Evolutionary conservation across 1,284 basidiomycete species (phyloP), one percentile per base, ranked within the genome.

Genomic region (Naganishia sp.): DNA sequence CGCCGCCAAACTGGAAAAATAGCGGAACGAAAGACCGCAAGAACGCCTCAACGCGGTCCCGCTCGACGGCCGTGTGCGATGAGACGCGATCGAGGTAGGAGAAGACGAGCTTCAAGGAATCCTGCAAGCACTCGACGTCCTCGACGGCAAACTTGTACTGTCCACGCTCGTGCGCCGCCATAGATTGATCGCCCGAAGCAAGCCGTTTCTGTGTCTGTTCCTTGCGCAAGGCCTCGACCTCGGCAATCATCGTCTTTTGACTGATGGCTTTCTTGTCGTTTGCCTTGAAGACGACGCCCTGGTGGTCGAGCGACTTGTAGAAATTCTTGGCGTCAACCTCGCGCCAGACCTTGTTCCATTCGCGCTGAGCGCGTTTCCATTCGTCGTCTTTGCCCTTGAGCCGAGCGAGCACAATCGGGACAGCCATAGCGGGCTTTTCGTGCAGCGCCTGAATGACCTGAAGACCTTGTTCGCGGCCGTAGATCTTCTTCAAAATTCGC

Each of bases 281-380:
- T 53, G 85, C 84, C 82, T 98, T 98, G 87, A 96, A 96, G 69
- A 86, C 88, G 75, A 93, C 90, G 6, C 93, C 94, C 76, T 98
- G 94, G 76, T 97, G 93, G 77, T 99, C 96, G 66, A 98, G 85
- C 50, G 90, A 90, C 82, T 96, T 96, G 85, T 94, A 94, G 78
- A 95, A 98, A 82, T 98, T 98, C 80, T 93, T 92, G 66, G 88
- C 89, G 74, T 98, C 95, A 51, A 97, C 90, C 78, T 98, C 95
- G 65, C 94, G 85, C 96, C 96, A 99, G 25, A 94, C 94, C 69
- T 90, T 87, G 81, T 90, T 93, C 93, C 94, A 99, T 79, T 98
- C 95, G 61, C 94, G 85, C 79, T 96, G 91, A 28, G 90, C 88
- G 42, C 90, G 85, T 77, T 92, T 89, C 96, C 96, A 99, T 77